Evolutionary conservation across 2,329 filamentous ascomycete genomes (phyloP), one percentile per base, ranked within the genome.

Genomic region (Diaporthe sp.): DNA sequence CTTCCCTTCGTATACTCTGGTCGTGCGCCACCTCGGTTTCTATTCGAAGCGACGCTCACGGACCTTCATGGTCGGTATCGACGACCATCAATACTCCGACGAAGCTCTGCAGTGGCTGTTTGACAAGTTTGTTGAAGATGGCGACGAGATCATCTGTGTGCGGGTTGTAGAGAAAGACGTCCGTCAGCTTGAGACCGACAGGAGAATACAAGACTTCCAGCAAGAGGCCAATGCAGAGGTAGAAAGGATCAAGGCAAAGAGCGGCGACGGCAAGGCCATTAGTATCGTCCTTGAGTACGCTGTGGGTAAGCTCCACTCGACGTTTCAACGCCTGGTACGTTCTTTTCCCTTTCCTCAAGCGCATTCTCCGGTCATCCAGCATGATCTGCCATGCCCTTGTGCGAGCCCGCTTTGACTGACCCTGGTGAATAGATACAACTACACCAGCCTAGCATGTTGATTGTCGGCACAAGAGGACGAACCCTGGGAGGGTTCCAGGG

Each of bases 31-130:
- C 84, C 93, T 93, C 79, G 95, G 96, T 78, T 98, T 97, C 84
- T 92, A 94, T 79, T 92, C 93, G 78, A 65, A 73, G 57, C 92
- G 95, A 76, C 90, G 94, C 76, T 97, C 94, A 72, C 92, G 96
- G 72, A 97, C 95, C 12, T 98, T 98, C 80, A 92, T 98, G 82
- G 96, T 96, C 78, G 96, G 96, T 28, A 94, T 96, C 25, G 96
- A 98, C 84, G 94, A 96, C 81, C 95, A 98, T 80, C 91, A 95
- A 75, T 98, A 98, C 84, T 98, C 95, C 9, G 94, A 98, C 77
- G 97, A 96, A 84, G 96, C 96, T 22, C 88, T 98, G 25, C 94
- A 97, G 84, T 98, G 95, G 95, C 89, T 98, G 70, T 91, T 98
- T 53, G 95, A 97, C 80, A 95, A 98, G 85, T 89, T 98, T 74